Conservation (phyloP, 2,329 filamentous ascomycete species). For the Chaetoscypha palmicola region DNA sequence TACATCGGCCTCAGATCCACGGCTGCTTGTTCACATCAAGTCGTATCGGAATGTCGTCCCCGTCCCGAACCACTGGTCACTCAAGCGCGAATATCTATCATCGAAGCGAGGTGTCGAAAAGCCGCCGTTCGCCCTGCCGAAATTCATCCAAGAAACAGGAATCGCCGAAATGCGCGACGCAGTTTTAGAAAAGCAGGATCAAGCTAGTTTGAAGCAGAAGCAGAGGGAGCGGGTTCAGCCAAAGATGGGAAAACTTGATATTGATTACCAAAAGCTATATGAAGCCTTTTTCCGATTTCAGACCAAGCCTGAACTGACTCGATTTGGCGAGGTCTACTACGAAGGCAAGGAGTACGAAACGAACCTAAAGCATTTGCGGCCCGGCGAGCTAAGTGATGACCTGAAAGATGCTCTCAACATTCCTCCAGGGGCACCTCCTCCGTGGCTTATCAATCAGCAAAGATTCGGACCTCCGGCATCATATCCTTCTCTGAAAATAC, state of each 20-base stretch:
- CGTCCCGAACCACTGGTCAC: constrained; percentile 86
- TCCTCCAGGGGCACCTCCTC: constrained; percentile 83
- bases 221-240: constrained; percentile 89
- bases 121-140: constrained; percentile 82
- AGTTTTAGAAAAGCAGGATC: constrained; percentile 89
- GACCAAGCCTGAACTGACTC: constrained; percentile 87
- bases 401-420: constrained; percentile 91
- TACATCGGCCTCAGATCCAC: constrained; percentile 81
- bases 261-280: constrained; percentile 97
- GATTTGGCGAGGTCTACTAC: constrained; percentile 98
- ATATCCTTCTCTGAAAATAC: constrained; percentile 91
- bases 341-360: constrained; percentile 98
- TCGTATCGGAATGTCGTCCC: constrained; percentile 92
- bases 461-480: constrained; percentile 87
- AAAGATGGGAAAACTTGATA: constrained; percentile 95
- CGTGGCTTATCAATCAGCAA: constrained; percentile 97
- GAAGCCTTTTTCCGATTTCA: constrained; percentile 98
- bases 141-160: constrained; percentile 95
- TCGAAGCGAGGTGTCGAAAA: constrained; percentile 97
- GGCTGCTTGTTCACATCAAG: constrained; percentile 88
- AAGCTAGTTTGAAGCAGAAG: constrained; percentile 88
- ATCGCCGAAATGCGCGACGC: constrained; percentile 98
- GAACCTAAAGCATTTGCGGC: constrained; percentile 81
- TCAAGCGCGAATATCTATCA: constrained; percentile 95
- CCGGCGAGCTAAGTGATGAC: constrained; percentile 83